phyloP scores from a whole-genome alignment of 2,329 filamentous ascomycete genomes.

The Fusarium pseudocircinatum region DNA sequence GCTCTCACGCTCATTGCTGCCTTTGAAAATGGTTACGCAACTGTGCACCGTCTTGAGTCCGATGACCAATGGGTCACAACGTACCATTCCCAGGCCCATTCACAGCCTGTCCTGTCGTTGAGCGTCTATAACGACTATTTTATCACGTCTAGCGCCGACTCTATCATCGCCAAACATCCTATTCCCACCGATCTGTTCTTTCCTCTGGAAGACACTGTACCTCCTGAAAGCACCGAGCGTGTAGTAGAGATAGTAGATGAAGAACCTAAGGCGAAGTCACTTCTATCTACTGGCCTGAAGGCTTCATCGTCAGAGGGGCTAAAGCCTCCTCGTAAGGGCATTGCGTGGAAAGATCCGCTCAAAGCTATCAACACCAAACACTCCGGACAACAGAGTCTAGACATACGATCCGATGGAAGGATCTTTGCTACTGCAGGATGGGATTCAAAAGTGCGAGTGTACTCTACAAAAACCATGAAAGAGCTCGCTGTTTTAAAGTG shows the following conservation, averaged over 20 bases:
- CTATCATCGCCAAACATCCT: constrained; percentile 79
- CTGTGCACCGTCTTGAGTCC: constrained; percentile 66
- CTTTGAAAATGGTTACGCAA: constrained; percentile 85
- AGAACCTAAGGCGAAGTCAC: constrained; percentile 22
- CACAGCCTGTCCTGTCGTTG: constrained; percentile 83
- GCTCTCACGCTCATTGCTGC: constrained; percentile 74
- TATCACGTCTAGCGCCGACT: constrained; percentile 84
- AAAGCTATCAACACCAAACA: constrained; percentile 82
- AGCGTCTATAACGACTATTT: constrained; percentile 68
- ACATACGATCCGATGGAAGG: constrained; percentile 79
- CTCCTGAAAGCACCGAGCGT: constrained; percentile 22
- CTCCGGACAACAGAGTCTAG: constrained; percentile 85
- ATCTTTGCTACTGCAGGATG: constrained; percentile 93
- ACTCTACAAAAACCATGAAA: constrained; percentile 80
- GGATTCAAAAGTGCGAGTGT: constrained; percentile 85
- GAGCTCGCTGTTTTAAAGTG: constrained; percentile 94
- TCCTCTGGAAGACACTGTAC: constrained; percentile 3
- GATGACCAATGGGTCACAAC: constrained; percentile 58
- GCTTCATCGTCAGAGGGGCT: neutral
- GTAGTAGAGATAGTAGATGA: constrained; percentile 43
- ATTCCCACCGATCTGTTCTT: constrained; percentile 55
- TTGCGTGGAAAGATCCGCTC: constrained; percentile 59
- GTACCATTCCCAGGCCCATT: constrained; percentile 75
- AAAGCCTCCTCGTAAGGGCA: constrained; percentile 25
- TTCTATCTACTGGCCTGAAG: constrained; percentile 40